Conservation (phyloP, 257 asterid genomes). For the Penstemon newberryi region DNA sequence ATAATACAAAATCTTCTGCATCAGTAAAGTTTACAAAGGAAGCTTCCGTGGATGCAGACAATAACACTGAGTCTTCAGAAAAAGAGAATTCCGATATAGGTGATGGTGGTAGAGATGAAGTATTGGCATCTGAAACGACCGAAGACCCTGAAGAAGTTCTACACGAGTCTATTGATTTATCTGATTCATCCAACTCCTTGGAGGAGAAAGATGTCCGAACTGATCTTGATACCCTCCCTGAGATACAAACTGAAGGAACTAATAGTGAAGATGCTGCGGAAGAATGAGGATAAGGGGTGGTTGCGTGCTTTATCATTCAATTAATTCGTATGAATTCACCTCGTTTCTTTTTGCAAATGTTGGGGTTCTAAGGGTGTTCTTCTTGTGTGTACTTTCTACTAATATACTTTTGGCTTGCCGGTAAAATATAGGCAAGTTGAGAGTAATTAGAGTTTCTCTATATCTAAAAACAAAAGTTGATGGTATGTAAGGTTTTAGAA, state of each 20-base stretch:
- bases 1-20: slow-evolving; percentile 25
- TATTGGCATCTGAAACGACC: slow-evolving; percentile 26
- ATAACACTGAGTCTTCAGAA: slow-evolving; percentile 29
- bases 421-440: slow-evolving; percentile 39
- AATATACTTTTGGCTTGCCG: slow-evolving; percentile 32
- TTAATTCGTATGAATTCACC: slow-evolving; percentile 23
- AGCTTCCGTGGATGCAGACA: slow-evolving; percentile 32
- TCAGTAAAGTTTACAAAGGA: slow-evolving; percentile 30
- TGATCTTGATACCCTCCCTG: slow-evolving; percentile 70
- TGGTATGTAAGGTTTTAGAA: slow-evolving; percentile 19
- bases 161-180: slow-evolving; percentile 54
- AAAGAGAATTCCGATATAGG: slow-evolving; percentile 31
- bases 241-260: slow-evolving; percentile 61
- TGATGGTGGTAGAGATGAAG: slow-evolving; percentile 41
- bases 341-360: slow-evolving; percentile 26
- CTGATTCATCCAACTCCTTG: slow-evolving; percentile 53
- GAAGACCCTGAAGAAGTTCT: slow-evolving; percentile 51
- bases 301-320: slow-evolving; percentile 7
- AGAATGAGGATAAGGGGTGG: slow-evolving; percentile 45
- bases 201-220: slow-evolving; percentile 51
- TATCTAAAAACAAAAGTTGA: slow-evolving; percentile 7
- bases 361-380: slow-evolving; percentile 29
- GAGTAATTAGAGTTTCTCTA: slow-evolving; percentile 22
- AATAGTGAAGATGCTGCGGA: slow-evolving; percentile 64
- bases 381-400: slow-evolving; percentile 21